Conservation (phyloP, 2,329 filamentous ascomycete genomes). For the Blastomyces parvus region DNA sequence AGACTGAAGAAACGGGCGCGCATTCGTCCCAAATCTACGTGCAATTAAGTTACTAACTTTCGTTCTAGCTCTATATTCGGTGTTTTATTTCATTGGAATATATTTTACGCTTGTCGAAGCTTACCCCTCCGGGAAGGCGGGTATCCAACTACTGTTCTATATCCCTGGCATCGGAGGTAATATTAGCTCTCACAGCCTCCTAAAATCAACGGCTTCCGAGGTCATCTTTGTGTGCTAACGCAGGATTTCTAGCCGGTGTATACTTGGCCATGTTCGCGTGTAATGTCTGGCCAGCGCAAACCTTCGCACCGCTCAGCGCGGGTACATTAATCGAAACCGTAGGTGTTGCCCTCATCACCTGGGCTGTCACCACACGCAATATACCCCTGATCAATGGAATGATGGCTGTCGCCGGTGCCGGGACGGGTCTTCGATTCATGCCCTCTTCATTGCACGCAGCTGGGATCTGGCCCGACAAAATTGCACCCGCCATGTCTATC, state of each 20-base stretch:
- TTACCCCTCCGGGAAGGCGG: slow-evolving; percentile 43
- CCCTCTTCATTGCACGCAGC: slow-evolving; percentile 54
- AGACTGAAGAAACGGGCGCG: background rate
- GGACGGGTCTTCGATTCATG: slow-evolving; percentile 58
- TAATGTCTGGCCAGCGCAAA: slow-evolving; percentile 54
- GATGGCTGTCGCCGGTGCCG: slow-evolving; percentile 55
- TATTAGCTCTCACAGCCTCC: slow-evolving; percentile 6
- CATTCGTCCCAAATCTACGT: background rate
- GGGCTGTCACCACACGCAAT: slow-evolving; percentile 45
- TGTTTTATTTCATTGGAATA: slow-evolving; percentile 59
- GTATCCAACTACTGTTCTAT: slow-evolving; percentile 53
- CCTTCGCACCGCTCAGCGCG: slow-evolving; percentile 49
- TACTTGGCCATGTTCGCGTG: slow-evolving; percentile 50
- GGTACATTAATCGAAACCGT: slow-evolving; percentile 49
- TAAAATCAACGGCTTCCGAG: background rate
- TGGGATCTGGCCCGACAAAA: slow-evolving; percentile 50
- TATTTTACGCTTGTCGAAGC: slow-evolving; percentile 57
- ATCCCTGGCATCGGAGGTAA: slow-evolving; percentile 52
- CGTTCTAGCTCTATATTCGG: slow-evolving; percentile 36
- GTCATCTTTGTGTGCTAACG: background rate
- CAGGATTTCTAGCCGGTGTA: slow-evolving; percentile 39
- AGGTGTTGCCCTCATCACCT: slow-evolving; percentile 50
- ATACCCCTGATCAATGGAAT: slow-evolving; percentile 51
- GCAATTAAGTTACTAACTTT: background rate
- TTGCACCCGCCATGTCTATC: slow-evolving; percentile 51